phyloP scores from a whole-genome alignment of 139 green algal species.

The Pseudopediastrum boryanum region DNA sequence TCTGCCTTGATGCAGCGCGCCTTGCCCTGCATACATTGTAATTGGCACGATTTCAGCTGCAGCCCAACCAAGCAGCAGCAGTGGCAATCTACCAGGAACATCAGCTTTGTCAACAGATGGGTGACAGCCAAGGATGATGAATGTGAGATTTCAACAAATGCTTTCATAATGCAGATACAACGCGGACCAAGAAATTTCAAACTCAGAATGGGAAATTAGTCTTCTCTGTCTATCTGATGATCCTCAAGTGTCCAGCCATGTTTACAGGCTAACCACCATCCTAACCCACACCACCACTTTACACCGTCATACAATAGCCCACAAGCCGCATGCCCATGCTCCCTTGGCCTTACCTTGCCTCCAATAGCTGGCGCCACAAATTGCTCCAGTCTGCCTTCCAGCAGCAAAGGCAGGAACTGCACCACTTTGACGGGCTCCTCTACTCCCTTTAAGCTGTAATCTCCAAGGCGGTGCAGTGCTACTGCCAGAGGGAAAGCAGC shows the following conservation, averaged over 20 bases:
- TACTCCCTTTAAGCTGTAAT: conserved; percentile 25
- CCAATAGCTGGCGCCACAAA: background rate
- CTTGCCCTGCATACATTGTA: conserved; percentile 36
- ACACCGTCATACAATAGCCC: background rate
- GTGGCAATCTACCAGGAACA: background rate
- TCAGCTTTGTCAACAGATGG: background rate
- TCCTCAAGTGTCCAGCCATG: background rate
- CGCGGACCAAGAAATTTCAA: background rate
- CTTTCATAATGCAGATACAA: too few species aligned
- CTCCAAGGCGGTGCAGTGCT: background rate
- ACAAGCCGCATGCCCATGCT: background rate
- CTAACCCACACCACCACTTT: background rate
- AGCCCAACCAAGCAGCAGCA: background rate
- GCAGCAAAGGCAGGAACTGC: background rate
- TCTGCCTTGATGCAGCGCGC: background rate
- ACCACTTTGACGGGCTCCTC: conserved; percentile 13
- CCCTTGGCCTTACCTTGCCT: background rate
- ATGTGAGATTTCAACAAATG: background rate
- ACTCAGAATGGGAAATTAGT: background rate
- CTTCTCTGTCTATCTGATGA: background rate
- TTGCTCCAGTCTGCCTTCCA: background rate
- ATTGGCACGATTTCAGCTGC: too few species aligned
- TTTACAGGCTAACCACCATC: background rate
- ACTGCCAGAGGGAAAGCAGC: background rate
- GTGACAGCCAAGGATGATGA: background rate